These are phyloP conservation scores for Mallotus nudiflorus DNA, from an alignment of 345 rosid genomes.

Conservation along the genomic window DNA sequence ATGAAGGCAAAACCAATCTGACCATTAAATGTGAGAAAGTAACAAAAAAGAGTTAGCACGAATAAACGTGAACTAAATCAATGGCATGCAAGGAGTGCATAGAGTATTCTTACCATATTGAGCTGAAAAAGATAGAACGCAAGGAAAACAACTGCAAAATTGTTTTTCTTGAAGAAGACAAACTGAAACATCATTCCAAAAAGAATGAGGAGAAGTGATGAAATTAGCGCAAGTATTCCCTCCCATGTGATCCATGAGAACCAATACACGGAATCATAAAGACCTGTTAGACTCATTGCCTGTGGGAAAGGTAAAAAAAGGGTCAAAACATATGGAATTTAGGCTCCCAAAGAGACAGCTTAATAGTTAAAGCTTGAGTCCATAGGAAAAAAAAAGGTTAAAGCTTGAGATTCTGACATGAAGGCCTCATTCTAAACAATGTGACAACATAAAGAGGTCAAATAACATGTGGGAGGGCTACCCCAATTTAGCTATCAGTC, in stretches of 20 bases:
- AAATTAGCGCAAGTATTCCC: conserved; percentile 57
- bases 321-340: neutral
- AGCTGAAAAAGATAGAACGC: conserved; percentile 81
- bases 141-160: conserved; percentile 66
- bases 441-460: neutral
- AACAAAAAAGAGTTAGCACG: conserved; percentile 14
- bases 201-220: conserved; percentile 71
- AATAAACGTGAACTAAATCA: neutral
- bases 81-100: neutral
- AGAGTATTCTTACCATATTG: conserved; percentile 59
- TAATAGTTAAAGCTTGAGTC: neutral
- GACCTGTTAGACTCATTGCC: conserved; percentile 92
- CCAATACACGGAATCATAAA: conserved; percentile 88
- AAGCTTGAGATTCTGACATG: neutral
- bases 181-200: conserved; percentile 97
- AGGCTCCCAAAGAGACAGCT: neutral
- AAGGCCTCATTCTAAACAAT: neutral
- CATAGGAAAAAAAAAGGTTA: too few relatives aligned
- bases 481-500: neutral
- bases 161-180: conserved; percentile 84
- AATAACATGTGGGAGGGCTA: neutral
- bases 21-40: conserved; percentile 25
- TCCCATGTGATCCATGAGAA: conserved; percentile 91
- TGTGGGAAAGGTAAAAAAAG: conserved; percentile 24
- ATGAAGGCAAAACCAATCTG: conserved; percentile 84